phyloP scores from a whole-genome alignment of 805 yeast species.

The Teunomyces cretensis region DNA sequence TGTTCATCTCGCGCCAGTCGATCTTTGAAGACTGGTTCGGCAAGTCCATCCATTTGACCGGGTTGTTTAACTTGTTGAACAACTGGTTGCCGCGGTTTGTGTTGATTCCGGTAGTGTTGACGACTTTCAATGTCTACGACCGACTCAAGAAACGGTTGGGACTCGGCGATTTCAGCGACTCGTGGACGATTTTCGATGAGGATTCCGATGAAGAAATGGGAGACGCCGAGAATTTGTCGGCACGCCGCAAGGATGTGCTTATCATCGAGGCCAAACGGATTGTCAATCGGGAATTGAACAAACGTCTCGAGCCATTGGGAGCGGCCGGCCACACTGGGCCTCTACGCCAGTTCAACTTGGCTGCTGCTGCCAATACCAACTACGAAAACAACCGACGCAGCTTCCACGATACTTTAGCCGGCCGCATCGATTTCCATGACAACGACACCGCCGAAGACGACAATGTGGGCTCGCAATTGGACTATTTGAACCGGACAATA shows the following conservation, averaged over 20 bases:
- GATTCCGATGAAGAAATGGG: conserved; percentile 28
- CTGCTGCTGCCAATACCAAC: conserved; percentile 25
- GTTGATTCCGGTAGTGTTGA: conserved; percentile 64
- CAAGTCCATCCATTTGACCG: conserved; percentile 69
- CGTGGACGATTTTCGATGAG: conserved; percentile 40
- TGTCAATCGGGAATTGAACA: conserved; percentile 31
- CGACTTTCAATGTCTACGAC: conserved; percentile 68
- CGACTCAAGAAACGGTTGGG: conserved; percentile 46
- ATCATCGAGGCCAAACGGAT: conserved; percentile 45
- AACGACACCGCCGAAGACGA: conserved; percentile 14
- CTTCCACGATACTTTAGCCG: conserved; percentile 21
- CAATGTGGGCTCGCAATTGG: conserved; percentile 6
- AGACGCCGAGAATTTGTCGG: conserved; percentile 16
- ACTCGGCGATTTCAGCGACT: conserved; percentile 36
- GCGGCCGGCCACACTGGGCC: too few species aligned
- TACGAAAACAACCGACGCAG: conserved; percentile 26
- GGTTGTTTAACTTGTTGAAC: conserved; percentile 69
- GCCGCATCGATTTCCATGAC: conserved; percentile 21
- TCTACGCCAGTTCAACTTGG: conserved; percentile 30
- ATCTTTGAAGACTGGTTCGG: conserved; percentile 75
- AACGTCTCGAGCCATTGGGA: conserved; percentile 20
- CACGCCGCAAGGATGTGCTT: conserved; percentile 33
- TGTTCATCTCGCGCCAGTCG: conserved; percentile 52
- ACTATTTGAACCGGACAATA: conserved; percentile 3
- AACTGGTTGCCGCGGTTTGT: conserved; percentile 75